phyloP scores from a whole-genome alignment of 805 yeast genomes.

The Deakozyma indianensis region DNA sequence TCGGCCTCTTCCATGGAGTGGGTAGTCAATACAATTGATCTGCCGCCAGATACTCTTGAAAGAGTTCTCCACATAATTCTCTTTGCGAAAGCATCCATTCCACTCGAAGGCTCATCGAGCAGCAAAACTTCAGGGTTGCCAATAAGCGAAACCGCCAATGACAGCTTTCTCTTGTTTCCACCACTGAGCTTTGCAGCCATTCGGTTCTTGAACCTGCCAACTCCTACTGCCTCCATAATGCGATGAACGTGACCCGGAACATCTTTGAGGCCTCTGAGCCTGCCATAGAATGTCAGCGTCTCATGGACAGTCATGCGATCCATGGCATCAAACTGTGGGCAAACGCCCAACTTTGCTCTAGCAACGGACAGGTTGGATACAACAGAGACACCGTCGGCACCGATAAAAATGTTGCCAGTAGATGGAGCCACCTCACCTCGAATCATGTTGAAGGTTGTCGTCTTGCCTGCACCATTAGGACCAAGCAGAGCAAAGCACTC shows the following conservation, averaged over 20 bases:
- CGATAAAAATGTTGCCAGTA: conserved; percentile 18
- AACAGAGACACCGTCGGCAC: conserved; percentile 14
- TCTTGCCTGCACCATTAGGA: conserved; percentile 25
- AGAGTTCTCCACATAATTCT: conserved; percentile 25
- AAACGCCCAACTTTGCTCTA: conserved; percentile 21
- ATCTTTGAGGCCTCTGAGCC: conserved; percentile 18
- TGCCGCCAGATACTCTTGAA: conserved; percentile 17
- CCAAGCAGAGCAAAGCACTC: conserved; percentile 25
- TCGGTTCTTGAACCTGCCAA: conserved; percentile 17
- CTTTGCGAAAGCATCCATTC: conserved; percentile 26
- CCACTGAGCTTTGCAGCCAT: conserved; percentile 22
- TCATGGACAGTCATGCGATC: conserved; percentile 22
- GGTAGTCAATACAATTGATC: conserved; percentile 22
- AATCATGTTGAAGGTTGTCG: conserved; percentile 23
- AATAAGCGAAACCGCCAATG: conserved; percentile 22
- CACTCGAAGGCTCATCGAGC: conserved; percentile 25
- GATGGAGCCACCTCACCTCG: conserved; percentile 20
- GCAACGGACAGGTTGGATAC: conserved; percentile 16
- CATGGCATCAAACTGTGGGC: conserved; percentile 26
- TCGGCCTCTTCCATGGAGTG: conserved; percentile 27
- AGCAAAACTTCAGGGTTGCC: conserved; percentile 22
- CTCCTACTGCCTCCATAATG: conserved; percentile 21
- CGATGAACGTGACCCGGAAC: conserved; percentile 16
- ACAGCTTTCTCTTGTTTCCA: conserved; percentile 23
- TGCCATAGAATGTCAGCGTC: conserved; percentile 19